A percentile compares a stretch with the other conserved stretches of the same genome.
Conservation (phyloP, 192 early-diverging fungal genomes). For the Coemansia sp. region DNA sequence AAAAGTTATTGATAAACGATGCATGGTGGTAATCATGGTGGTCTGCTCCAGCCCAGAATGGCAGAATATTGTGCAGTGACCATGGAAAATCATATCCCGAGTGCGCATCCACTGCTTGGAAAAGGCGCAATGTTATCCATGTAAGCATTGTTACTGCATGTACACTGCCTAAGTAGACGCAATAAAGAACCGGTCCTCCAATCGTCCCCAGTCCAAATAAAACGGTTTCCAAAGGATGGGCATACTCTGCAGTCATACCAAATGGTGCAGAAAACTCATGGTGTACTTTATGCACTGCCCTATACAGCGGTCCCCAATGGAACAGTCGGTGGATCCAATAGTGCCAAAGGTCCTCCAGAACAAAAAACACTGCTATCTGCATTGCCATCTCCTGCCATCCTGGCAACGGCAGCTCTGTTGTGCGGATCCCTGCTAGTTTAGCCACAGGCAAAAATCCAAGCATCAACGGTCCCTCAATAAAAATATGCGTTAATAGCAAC, state of each 20-base stretch:
- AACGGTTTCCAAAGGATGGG: slow-evolving; percentile 81
- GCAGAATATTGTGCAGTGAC: slow-evolving; percentile 80
- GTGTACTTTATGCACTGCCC: slow-evolving; percentile 91
- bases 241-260: slow-evolving; percentile 86
- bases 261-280: slow-evolving; percentile 91
- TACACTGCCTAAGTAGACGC: slow-evolving; percentile 61
- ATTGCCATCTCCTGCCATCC: slow-evolving; percentile 62
- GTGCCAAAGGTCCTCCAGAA: slow-evolving; percentile 88
- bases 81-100: slow-evolving; percentile 96
- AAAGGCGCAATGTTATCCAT: slow-evolving; percentile 81
- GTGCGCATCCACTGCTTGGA: slow-evolving; percentile 87
- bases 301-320: slow-evolving; percentile 86
- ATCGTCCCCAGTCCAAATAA: slow-evolving; percentile 87
- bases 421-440: slow-evolving; percentile 79
- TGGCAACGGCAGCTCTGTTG: slow-evolving; percentile 81
- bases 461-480: slow-evolving; percentile 87
- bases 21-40: slow-evolving; percentile 95
- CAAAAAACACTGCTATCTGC: slow-evolving; percentile 74
- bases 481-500: slow-evolving; percentile 75
- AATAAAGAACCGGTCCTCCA: slow-evolving; percentile 73
- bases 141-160: slow-evolving; percentile 82
- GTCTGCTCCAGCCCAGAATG: slow-evolving; percentile 89
- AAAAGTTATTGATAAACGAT: slow-evolving; percentile 76
- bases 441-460: slow-evolving; percentile 83
- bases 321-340: slow-evolving; percentile 88